Evolutionary conservation across 768 basidiomycete species (phyloP).

Genomic region (Tulasnella sp.): DNA sequence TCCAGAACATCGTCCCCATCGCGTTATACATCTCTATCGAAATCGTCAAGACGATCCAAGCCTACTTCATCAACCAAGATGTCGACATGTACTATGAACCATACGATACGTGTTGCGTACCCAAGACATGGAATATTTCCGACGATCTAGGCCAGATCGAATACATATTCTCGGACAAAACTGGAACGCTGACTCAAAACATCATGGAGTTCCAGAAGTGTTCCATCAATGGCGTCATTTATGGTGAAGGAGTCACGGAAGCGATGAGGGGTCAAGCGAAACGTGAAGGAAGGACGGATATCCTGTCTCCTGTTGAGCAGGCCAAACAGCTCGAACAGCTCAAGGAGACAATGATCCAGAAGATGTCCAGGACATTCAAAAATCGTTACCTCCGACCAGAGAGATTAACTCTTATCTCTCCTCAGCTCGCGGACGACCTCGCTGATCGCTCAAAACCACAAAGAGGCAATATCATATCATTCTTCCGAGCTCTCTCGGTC

Average conservation of each 20-base stretch:
- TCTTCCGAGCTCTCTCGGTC: conserved; percentile 89
- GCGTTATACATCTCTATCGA: conserved; percentile 96
- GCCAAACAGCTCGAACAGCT: conserved; percentile 46
- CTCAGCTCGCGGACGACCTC: conserved; percentile 69
- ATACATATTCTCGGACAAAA: conserved; percentile 89
- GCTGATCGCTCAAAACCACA: conserved; percentile 47
- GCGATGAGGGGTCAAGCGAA: conserved; percentile 87
- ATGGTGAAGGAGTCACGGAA: conserved; percentile 92
- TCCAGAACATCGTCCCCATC: conserved; percentile 95
- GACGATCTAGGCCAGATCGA: conserved; percentile 98
- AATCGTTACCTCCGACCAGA: conserved; percentile 74
- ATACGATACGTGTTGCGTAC: conserved; percentile 77
- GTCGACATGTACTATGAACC: conserved; percentile 90
- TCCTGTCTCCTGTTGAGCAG: conserved; percentile 58
- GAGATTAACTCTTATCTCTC: conserved; percentile 77
- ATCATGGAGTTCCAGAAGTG: conserved; percentile 98
- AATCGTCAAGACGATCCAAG: conserved; percentile 95
- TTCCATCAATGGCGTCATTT: conserved; percentile 67
- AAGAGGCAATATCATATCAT: conserved; percentile 54
- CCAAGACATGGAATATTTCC: conserved; percentile 97
- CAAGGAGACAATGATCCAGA: conserved; percentile 64
- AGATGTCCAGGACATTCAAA: conserved; percentile 67
- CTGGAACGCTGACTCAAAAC: conserved; percentile 94
- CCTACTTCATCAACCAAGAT: conserved; percentile 92
- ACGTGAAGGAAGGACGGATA: conserved; percentile 57